A percentile compares a stretch with the other conserved stretches of the same genome.
Conservation (phyloP, 2,329 filamentous ascomycete genomes). For the Arthrinium phaeospermum region DNA sequence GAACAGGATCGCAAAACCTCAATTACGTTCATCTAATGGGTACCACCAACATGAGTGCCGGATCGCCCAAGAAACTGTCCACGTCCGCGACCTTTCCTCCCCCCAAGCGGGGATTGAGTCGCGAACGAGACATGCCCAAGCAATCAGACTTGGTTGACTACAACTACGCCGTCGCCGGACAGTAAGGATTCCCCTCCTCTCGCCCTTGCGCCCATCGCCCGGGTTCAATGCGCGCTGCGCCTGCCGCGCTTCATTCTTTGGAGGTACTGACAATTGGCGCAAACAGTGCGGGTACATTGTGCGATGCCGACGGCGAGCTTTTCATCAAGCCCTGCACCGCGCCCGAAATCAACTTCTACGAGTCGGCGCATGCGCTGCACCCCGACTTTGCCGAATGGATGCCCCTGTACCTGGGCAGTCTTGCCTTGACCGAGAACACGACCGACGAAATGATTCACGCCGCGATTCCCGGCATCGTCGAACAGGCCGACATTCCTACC, state of each 20-base stretch:
- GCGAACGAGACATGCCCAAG: constrained; percentile 54
- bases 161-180: constrained; percentile 80
- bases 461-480: constrained; percentile 49
- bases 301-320: constrained; percentile 79
- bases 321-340: constrained; percentile 94
- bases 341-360: constrained; percentile 88
- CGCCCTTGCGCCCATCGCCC: constrained; percentile 19
- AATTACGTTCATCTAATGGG: constrained; percentile 2
- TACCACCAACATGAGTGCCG: constrained; percentile 19
- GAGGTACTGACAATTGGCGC: constrained; percentile 18
- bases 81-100: constrained; percentile 25
- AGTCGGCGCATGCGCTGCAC: constrained; percentile 68
- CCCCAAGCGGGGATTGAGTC: constrained; percentile 31
- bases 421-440: constrained; percentile 68
- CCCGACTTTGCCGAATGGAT: constrained; percentile 80
- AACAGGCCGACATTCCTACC: constrained; percentile 44
- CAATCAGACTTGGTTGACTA: constrained; percentile 70
- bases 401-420: constrained; percentile 82
- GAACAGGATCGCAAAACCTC: background rate
- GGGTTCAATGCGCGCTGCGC: background rate
- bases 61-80: constrained; percentile 21
- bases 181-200: constrained; percentile 64
- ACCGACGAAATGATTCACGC: constrained; percentile 55
- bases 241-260: constrained; percentile 21
- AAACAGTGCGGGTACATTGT: constrained; percentile 84